Percentiles rank a stretch among this genome's conserved stretches.
Conservation (phyloP, 1,139 yeast species). For the Chernovozyma aurita region DNA sequence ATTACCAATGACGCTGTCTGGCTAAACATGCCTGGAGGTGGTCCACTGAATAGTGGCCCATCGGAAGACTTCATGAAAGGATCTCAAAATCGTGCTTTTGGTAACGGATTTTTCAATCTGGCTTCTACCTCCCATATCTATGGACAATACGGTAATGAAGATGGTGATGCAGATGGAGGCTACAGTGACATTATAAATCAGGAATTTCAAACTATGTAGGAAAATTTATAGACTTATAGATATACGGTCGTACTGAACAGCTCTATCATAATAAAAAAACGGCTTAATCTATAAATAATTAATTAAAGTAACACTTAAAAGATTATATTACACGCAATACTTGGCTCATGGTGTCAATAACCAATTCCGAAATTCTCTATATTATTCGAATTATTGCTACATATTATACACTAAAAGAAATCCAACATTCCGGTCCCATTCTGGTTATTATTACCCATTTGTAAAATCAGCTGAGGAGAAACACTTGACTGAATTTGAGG, state of each 20-base stretch:
- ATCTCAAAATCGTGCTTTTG: not conserved
- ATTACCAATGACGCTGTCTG: constrained; percentile 72
- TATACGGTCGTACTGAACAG: too few species aligned
- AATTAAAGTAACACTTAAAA: too few species aligned
- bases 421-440: constrained; percentile 6
- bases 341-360: too few species aligned
- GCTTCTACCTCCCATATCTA: not conserved
- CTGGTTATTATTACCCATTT: constrained; percentile 3
- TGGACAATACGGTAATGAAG: not conserved
- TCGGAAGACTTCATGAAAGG: not conserved
- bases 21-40: constrained; percentile 33
- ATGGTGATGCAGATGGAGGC: constrained; percentile 16
- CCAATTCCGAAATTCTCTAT: not conserved
- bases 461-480: constrained; percentile 8
- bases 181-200: constrained; percentile 37
- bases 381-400: constrained; percentile 2
- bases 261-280: too few species aligned
- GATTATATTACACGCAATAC: too few species aligned
- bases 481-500: constrained; percentile 4
- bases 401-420: constrained; percentile 6
- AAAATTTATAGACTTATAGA: constrained; percentile 1
- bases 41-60: not conserved
- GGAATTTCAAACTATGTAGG: constrained; percentile 26
- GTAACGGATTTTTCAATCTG: not conserved
- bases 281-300: too few species aligned